These are phyloP conservation scores for Neurospora sp. DNA, from an alignment of 495 filamentous ascomycete genomes.

Conservation along the genomic window DNA sequence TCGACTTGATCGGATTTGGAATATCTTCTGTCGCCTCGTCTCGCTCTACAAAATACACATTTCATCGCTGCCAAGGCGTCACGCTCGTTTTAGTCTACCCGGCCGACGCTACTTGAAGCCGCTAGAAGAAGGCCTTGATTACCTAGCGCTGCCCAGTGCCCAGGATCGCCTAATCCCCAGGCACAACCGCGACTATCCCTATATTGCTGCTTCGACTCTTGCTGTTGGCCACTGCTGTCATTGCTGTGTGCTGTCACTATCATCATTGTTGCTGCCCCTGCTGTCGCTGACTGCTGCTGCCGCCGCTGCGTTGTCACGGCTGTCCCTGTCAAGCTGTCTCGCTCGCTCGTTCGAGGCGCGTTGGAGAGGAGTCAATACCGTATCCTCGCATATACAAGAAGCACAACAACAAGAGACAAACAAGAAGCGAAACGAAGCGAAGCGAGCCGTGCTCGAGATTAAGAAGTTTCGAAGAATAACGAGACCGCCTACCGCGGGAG, in stretches of 20 bases:
- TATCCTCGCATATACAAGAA: neutral
- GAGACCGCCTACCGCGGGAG: neutral
- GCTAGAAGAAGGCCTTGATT: neutral
- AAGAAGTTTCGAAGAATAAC: neutral
- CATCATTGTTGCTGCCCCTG: neutral
- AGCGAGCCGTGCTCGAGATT: neutral
- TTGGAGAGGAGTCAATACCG: neutral
- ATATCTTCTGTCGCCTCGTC: neutral
- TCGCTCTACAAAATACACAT: neutral
- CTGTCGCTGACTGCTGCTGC: neutral
- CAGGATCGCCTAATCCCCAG: neutral
- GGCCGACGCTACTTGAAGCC: neutral
- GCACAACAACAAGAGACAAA: neutral
- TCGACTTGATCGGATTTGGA: neutral
- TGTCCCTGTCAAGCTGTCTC: neutral
- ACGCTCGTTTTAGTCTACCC: conserved; percentile 11
- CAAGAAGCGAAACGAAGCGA: neutral
- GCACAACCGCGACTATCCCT: neutral
- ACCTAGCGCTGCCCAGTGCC: neutral
- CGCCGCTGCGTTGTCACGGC: neutral
- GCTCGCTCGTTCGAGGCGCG: neutral
- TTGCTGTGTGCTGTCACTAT: neutral
- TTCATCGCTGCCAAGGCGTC: conserved; percentile 7
- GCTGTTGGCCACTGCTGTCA: neutral
- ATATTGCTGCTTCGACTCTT: neutral